Evolutionary conservation across 2,329 filamentous ascomycete genomes (phyloP), one percentile per base, ranked within the genome.

Genomic region (Mycosphaerella sp.): DNA sequence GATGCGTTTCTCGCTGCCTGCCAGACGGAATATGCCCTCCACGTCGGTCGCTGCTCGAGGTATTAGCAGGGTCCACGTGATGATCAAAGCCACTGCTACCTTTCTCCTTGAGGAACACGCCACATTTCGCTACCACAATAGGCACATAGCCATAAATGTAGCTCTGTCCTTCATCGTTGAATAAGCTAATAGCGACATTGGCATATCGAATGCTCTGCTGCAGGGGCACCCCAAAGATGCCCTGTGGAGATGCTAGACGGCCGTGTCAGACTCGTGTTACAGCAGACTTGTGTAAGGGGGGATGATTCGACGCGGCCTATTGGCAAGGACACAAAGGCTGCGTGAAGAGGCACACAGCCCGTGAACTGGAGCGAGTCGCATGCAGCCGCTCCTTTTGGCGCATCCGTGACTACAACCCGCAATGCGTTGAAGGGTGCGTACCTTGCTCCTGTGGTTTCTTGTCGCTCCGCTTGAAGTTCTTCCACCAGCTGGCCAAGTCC

Each of bases 131-230:
- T 51, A 98, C 92, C 42, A 98, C 92, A 61, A 98, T 97, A 14
- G 93, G 93, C 6, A 98, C 92, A 67, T 97, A 97, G 67, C 93
- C 93, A 71, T 97, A 98, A 51, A 97, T 96, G 71, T 95, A 97
- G 73, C 89, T 95, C 71, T 93, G 84, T 32, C 92, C 92, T 62
- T 93, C 81, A 62, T 92, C 89, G 69, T 97, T 91, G 62, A 93
- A 87, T 29, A 98, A 81, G 21, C 92, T 97, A 66, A 98, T 98
- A 60, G 93, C 93, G 57, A 98, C 93, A 68, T 97, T 98, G 55
- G 93, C 93, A 71, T 98, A 97, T 56, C 87, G 87, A 70, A 98
- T 97, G 74, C 92, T 97, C 67, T 91, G 85, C 65, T 90, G 88
- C 55, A 98, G 80, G 39, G 93, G 90, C 34, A 98, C 85, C 50